phyloP scores from a whole-genome alignment of 176 grass and related monocot species.

The Carex myosuroides region DNA sequence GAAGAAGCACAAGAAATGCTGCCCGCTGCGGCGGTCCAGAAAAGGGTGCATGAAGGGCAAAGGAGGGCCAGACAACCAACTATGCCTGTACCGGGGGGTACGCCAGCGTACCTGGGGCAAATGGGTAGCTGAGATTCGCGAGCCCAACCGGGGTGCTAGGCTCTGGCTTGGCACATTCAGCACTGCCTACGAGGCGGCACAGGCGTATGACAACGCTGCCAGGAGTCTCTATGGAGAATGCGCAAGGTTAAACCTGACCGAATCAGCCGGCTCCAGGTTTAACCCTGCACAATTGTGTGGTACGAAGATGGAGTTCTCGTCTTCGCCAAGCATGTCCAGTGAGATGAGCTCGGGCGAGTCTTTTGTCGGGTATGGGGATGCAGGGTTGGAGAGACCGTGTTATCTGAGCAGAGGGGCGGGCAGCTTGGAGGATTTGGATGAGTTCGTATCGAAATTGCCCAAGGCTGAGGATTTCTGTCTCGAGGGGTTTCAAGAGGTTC shows the following conservation, averaged over 20 bases:
- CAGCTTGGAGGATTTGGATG: constrained; percentile 44
- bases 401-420: neutral
- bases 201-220: constrained; percentile 49
- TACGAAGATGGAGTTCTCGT: neutral
- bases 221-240: constrained; percentile 57
- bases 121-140: constrained; percentile 89
- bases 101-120: constrained; percentile 85
- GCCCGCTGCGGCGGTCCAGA: constrained; percentile 59
- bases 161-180: constrained; percentile 79
- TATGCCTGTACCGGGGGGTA: constrained; percentile 71
- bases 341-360: constrained; percentile 2
- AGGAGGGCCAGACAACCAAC: constrained; percentile 85
- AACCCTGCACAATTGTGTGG: neutral
- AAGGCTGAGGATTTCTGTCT: constrained; percentile 89
- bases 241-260: constrained; percentile 48
- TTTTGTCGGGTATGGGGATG: neutral
- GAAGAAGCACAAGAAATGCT: constrained; percentile 40
- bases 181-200: constrained; percentile 50
- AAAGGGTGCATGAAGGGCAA: constrained; percentile 99
- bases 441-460: constrained; percentile 55
- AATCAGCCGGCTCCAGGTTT: neutral
- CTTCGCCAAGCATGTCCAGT: constrained; percentile 28
- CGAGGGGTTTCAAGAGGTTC: constrained; percentile 63
- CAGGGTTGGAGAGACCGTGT: neutral
- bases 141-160: constrained; percentile 76